Evolutionary conservation across 2,329 filamentous ascomycete species (phyloP), one percentile per base, ranked within the genome.

Genomic region (Dothiorella sarmentorum): DNA sequence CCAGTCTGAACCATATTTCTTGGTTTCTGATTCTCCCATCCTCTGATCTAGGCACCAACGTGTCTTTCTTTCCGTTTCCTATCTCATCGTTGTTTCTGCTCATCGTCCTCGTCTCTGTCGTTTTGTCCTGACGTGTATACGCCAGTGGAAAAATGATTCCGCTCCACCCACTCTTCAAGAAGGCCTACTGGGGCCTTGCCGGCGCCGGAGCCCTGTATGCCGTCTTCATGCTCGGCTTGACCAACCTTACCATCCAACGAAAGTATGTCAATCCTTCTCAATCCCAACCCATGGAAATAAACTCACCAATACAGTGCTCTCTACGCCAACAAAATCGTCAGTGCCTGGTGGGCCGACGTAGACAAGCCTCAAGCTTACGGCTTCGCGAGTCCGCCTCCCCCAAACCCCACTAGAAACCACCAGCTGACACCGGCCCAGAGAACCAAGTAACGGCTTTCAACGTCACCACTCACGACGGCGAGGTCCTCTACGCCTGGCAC

Each of bases 361-460:
- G 84, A 91, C 62, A 80, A 85, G 60, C 90, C 91, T 0, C 89
- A 96, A 69, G 82, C 83, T 64, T 96, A 91, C 80, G 92, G 92
- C 0, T 97, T 96, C 72, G 85, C 90, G 56, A 89, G 90, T 93
- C 5, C 13, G 49, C 37, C 20, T 49, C 37, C 13, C 27, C 27
- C 53, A 18, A 43, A 17, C 10, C n/a, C n/a, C 10, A 20, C 22
- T 5, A 37, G 2, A 11, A 4, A 7, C 17, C 22, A 4, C n/a
- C 24, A 3, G 18, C 58, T 57, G 37, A 37, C 33, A 9, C 27
- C 17, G 18, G 44, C 58, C 67, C 63, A 93, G 89, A 85, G 69
- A 91, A 91, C 65, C 93, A 97, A 75, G 88, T 96, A 2, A 91
- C 90, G 5, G 89, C 93, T 0, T 97, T 97, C 71, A 85, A 83